phyloP scores from a whole-genome alignment of 441 rosid species.

The Pelargonium myrrhifolium region DNA sequence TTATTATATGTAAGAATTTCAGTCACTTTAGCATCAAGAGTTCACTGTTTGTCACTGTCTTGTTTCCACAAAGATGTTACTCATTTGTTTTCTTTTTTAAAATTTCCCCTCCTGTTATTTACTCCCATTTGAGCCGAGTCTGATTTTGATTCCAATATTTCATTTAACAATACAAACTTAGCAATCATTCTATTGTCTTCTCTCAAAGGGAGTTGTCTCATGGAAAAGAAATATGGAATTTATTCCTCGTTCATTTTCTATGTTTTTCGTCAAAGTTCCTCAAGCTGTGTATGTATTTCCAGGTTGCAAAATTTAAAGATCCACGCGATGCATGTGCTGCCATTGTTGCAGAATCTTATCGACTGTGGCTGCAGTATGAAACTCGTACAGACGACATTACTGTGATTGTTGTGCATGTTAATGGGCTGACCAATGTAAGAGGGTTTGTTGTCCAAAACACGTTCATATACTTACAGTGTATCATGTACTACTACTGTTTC shows the following conservation, averaged over 20 bases:
- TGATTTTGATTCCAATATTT: not conserved
- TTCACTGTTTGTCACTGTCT: not conserved
- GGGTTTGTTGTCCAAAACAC: conserved; percentile 10
- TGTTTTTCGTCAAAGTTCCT: not conserved
- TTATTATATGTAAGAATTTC: too few relatives aligned
- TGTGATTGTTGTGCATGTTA: conserved; percentile 83
- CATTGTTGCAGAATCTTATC: conserved; percentile 97
- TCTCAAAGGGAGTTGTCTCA: not conserved
- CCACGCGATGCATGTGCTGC: conserved; percentile 99
- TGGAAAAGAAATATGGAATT: not conserved
- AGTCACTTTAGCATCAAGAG: too few relatives aligned
- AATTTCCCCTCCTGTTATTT: too few relatives aligned
- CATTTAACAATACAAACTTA: not conserved
- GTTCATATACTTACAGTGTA: not conserved
- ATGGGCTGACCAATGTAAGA: conserved; percentile 68
- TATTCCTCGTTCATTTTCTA: conserved; percentile 2
- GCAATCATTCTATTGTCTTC: not conserved
- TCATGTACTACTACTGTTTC: not conserved
- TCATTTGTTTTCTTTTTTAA: not conserved
- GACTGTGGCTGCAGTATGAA: conserved; percentile 98
- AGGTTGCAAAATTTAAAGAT: conserved; percentile 93
- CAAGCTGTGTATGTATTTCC: conserved; percentile 17
- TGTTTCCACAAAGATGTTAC: not conserved
- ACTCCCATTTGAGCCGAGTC: not conserved
- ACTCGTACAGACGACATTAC: conserved; percentile 99